phyloP scores from a whole-genome alignment of 441 rosid species.

The Viola pubescens region DNA sequence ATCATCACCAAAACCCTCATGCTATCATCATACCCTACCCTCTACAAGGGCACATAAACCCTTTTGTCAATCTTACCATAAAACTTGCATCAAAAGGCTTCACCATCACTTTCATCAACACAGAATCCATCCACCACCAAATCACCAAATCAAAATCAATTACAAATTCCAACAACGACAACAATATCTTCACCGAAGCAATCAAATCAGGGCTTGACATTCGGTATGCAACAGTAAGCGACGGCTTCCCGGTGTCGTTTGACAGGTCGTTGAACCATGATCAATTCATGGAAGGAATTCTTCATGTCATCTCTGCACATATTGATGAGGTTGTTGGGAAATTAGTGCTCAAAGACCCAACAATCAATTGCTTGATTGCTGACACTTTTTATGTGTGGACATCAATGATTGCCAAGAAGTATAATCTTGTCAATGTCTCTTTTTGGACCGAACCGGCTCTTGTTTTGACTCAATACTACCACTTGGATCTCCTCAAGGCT shows the following conservation, averaged over 20 bases:
- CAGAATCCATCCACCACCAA: constrained; percentile 41
- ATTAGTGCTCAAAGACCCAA: constrained; percentile 14
- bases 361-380: constrained; percentile 37
- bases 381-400: constrained; percentile 60
- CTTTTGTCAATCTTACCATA: constrained; percentile 45
- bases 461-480: constrained; percentile 50
- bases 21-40: constrained; percentile 47
- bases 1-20: constrained; percentile 27
- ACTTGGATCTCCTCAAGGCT: constrained; percentile 46
- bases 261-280: constrained; percentile 50
- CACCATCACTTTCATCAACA: constrained; percentile 53
- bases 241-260: constrained; percentile 48
- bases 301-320: constrained; percentile 40
- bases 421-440: constrained; percentile 45
- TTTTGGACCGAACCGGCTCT: constrained; percentile 71
- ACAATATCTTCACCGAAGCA: constrained; percentile 35
- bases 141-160: constrained; percentile 16
- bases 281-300: constrained; percentile 32
- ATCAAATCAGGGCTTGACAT: constrained; percentile 49
- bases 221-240: constrained; percentile 43
- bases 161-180: background rate
- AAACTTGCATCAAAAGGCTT: constrained; percentile 57
- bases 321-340: constrained; percentile 41
- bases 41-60: constrained; percentile 62
- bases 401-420: constrained; percentile 45